Evolutionary conservation across 1,284 basidiomycete genomes (phyloP), one percentile per base, ranked within the genome.

Genomic region (Ceratobasidium sp.): DNA sequence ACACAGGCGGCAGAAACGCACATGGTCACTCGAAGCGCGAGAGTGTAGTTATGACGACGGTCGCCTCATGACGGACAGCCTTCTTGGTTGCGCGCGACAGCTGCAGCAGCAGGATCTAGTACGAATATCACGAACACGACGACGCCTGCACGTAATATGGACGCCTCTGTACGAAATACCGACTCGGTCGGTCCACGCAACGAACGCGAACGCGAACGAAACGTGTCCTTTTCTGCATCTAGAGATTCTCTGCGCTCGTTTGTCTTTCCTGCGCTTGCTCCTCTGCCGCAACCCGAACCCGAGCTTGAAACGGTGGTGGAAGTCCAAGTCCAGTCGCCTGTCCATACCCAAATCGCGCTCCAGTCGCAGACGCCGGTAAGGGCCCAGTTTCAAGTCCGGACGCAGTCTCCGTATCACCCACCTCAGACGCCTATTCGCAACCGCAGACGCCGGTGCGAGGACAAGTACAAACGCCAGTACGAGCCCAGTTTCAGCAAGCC

Each of bases 21-120:
- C 43, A 32, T 21, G 26, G 23, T n/a, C 21, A 26, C 60, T 26
- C 43, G 26, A 43, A 53, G n/a, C 30, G 23, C 21, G 48, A 43
- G 23, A 30, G 46, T 23, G 32, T 50, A n/a, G 34, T 64, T 52
- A 32, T 67, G 62, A 67, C 36, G 62, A 67, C 36, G 62, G n/a
- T 67, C 62, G n/a, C 62, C 62, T 1, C 61, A 64, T 23, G 61
- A 64, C 1, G 61, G 61, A 1, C 28, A 34, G 14, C 30, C 61
- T n/a, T 12, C 46, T 36, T 50, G 43, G 61, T 4, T 43, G 26
- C 43, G 61, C n/a, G 23, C 21, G 6, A 16, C 30, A 32, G 61
- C 61, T 18, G 61, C 23, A 26, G 21, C 41, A 3, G 23, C 10
- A 8, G n/a, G 21, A 58, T 39, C 50, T 8, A 53, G 23, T 16